Base-by-base conservation (phyloP, 805 yeast species). In the Jamesozyma hellenica region DNA sequence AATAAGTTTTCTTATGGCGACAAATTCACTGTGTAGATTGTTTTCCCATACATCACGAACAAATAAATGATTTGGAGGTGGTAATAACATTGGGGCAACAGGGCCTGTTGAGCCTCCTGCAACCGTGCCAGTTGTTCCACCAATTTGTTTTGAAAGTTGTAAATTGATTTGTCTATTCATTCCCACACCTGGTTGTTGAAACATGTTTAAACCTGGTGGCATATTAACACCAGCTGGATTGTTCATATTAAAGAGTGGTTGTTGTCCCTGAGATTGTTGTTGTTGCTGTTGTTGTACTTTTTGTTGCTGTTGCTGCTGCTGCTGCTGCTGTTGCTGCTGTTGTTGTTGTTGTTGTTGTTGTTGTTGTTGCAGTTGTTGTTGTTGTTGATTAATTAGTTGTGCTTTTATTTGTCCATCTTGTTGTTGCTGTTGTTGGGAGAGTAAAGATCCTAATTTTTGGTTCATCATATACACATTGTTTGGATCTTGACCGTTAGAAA, bases 41-140 rank as follows among this genome's bases (percentile, higher is more conserved):
- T 72, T 75, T 28, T 65, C 68, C 87, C 90, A 82, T 23, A 83
- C 92, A 47, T 83, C 88, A 41, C 76, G 68, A 12, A 80, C 73
- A 25, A 71, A 69, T 35, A 63, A 63, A 29, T 62, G 64, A 33
- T 51, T 52, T 34, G 59, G 57, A 14, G 59, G 61, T 5, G 59
- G 56, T 40, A 56, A 42, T 8, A 46, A 29, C 35, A 45, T 43
- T 23, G 52, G 48, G 10, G 47, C 49, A 29, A 45, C 32, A 21
- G 46, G 45, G 1, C 40, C 44, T 14, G 35, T 35, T 4, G 43
- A 32, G 14, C 40, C 44, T 14, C 27, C 34, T 9, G 43, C 32
- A 14, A 39, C 39, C 34, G 39, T 36, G 17, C 33, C 40, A 3
- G 34, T 8, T 2, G 33, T 23, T 3, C 29, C 34, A 30, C 26